Percentiles rank a stretch among this genome's conserved stretches.
These are phyloP conservation scores for Datura wrightii DNA, from an alignment of 257 asterid genomes.

Conservation along the genomic window DNA sequence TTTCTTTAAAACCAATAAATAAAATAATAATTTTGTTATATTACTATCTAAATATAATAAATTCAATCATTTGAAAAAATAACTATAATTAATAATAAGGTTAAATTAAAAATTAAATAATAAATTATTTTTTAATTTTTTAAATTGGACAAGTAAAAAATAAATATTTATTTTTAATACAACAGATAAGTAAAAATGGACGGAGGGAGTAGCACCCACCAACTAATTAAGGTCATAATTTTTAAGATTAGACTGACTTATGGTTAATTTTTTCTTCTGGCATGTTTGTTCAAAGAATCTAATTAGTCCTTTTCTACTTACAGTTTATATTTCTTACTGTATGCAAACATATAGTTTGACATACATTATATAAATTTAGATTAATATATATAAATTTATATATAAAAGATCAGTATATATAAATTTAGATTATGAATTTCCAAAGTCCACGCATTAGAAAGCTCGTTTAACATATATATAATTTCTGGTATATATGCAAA, in stretches of 20 bases:
- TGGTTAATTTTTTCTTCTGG: background rate
- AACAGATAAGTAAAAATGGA: too few relatives aligned
- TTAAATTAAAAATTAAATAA: too few relatives aligned
- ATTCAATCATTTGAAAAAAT: too few relatives aligned
- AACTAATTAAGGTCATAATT: slow-evolving; percentile 11
- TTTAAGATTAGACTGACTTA: background rate
- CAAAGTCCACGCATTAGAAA: slow-evolving; percentile 24
- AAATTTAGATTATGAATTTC: background rate
- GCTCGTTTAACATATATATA: background rate
- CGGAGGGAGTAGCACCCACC: background rate
- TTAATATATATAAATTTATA: background rate
- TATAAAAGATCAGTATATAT: background rate
- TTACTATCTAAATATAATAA: too few relatives aligned
- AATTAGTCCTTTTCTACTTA: background rate
- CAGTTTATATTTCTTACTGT: background rate
- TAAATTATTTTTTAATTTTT: too few relatives aligned
- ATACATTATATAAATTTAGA: background rate
- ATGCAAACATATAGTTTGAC: slow-evolving; percentile 2
- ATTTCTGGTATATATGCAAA: background rate
- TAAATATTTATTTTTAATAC: too few relatives aligned
- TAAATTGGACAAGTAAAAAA: too few relatives aligned
- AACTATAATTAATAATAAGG: too few relatives aligned
- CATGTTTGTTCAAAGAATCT: slow-evolving; percentile 17
- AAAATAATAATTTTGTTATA: too few relatives aligned
- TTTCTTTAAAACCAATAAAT: too few relatives aligned